A percentile compares a stretch with the other conserved stretches of the same genome.
Evolutionary conservation across 331 rosid species (phyloP).

Genomic region (Erythrophleum ivorense): DNA sequence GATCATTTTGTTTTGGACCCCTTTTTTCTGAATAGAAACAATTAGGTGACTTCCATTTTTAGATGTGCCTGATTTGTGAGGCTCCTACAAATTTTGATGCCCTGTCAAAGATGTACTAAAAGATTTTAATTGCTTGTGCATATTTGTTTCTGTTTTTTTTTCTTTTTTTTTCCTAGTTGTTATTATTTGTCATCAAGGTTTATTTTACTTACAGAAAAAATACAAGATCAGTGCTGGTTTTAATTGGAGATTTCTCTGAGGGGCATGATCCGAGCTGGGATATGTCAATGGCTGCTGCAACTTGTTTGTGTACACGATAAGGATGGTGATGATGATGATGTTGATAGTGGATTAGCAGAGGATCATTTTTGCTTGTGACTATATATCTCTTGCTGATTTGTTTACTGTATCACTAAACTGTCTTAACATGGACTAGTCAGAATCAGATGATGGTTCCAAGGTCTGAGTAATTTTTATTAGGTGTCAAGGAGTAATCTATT

Average conservation of each 20-base stretch:
- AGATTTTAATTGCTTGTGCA: conserved; percentile 28
- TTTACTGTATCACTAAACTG: conserved; percentile 19
- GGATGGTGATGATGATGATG: conserved; percentile 38
- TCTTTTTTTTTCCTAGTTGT: neutral
- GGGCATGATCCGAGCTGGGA: conserved; percentile 35
- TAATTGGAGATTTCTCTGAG: conserved; percentile 31
- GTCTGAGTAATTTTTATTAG: conserved; percentile 26
- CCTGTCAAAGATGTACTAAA: conserved; percentile 16
- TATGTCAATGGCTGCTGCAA: conserved; percentile 45
- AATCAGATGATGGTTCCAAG: conserved; percentile 39
- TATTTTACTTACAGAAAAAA: conserved; percentile 33
- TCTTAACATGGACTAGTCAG: conserved; percentile 46
- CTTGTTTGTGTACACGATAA: conserved; percentile 34
- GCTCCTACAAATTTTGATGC: conserved; percentile 14
- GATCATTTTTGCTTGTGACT: conserved; percentile 20
- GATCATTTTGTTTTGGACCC: conserved; percentile 28
- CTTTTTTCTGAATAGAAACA: neutral
- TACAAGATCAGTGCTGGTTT: conserved; percentile 36
- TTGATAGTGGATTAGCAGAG: conserved; percentile 36
- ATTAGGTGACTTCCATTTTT: conserved; percentile 11
- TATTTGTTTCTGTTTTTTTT: conserved; percentile 22
- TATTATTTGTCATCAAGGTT: neutral
- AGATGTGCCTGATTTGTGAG: conserved; percentile 31
- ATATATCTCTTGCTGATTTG: conserved; percentile 22
- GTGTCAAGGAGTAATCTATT: conserved; percentile 26